Percentiles rank a stretch among this genome's conserved stretches.
Evolutionary conservation across 805 yeast genomes (phyloP).

Genomic region (Tetrapisispora arboricola): DNA sequence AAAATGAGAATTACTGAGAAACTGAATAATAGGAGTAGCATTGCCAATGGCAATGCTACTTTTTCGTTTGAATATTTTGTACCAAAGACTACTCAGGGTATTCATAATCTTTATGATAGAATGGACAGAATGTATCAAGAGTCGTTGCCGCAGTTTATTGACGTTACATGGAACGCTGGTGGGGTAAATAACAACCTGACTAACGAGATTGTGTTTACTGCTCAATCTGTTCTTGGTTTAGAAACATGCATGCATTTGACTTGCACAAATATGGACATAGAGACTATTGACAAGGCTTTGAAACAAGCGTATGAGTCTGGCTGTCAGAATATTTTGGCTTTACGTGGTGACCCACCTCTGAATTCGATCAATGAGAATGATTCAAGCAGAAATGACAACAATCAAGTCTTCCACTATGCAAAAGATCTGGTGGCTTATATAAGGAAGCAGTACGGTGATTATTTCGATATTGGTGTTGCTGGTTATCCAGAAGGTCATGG

Average conservation of each 20-base stretch:
- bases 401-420: constrained; percentile 66
- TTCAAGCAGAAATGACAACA: constrained; percentile 38
- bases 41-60: constrained; percentile 42
- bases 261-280: constrained; percentile 86
- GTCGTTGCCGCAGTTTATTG: constrained; percentile 77
- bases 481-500: constrained; percentile 98
- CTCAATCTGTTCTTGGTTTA: constrained; percentile 81
- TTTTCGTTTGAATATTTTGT: constrained; percentile 95
- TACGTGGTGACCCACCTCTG: constrained; percentile 91
- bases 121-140: constrained; percentile 95
- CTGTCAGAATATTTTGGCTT: constrained; percentile 88
- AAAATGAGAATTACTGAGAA: constrained; percentile 34
- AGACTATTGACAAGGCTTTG: constrained; percentile 74
- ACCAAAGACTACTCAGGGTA: constrained; percentile 95
- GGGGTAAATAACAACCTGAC: constrained; percentile 59
- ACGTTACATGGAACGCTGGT: constrained; percentile 98
- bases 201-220: constrained; percentile 73
- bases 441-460: constrained; percentile 65
- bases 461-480: constrained; percentile 92
- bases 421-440: constrained; percentile 77
- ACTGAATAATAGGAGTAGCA: constrained; percentile 10
- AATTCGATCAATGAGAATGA: constrained; percentile 23
- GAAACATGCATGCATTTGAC: constrained; percentile 98
- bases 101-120: constrained; percentile 88
- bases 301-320: constrained; percentile 81